Conservation (phyloP, 1,139 yeast species). For the Debaryomyces singareniensis region DNA sequence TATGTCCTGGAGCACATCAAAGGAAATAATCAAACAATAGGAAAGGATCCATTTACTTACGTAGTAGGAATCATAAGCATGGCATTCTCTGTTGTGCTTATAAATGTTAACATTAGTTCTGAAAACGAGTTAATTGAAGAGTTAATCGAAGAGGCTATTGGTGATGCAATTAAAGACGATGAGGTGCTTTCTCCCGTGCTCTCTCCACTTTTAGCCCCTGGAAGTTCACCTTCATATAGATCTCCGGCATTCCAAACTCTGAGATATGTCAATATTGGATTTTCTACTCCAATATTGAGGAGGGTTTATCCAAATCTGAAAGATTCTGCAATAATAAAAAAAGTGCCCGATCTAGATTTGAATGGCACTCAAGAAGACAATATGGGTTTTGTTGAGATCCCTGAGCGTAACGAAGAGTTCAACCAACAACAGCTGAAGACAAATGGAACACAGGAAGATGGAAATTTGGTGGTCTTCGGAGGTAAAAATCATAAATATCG, state of each 20-base stretch:
- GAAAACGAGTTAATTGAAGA: constrained; percentile 43
- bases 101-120: constrained; percentile 36
- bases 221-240: constrained; percentile 4
- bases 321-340: background rate
- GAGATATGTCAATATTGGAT: background rate
- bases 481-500: constrained; percentile 39
- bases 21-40: constrained; percentile 12
- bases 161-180: constrained; percentile 41
- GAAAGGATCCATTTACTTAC: constrained; percentile 26
- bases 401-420: background rate
- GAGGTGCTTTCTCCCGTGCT: constrained; percentile 42
- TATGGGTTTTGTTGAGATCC: background rate
- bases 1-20: constrained; percentile 23
- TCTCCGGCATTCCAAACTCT: constrained; percentile 2
- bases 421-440: background rate
- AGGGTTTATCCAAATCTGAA: background rate
- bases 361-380: background rate
- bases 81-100: constrained; percentile 39
- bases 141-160: constrained; percentile 44
- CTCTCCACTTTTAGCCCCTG: constrained; percentile 29
- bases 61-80: constrained; percentile 42
- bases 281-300: background rate
- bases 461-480: constrained; percentile 22
- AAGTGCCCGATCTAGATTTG: background rate
- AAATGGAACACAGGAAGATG: constrained; percentile 1